Percentiles rank a stretch among this genome's conserved stretches.
These are phyloP conservation scores for Gossypium lobatum DNA, from an alignment of 441 rosid genomes.

Conservation along the genomic window DNA sequence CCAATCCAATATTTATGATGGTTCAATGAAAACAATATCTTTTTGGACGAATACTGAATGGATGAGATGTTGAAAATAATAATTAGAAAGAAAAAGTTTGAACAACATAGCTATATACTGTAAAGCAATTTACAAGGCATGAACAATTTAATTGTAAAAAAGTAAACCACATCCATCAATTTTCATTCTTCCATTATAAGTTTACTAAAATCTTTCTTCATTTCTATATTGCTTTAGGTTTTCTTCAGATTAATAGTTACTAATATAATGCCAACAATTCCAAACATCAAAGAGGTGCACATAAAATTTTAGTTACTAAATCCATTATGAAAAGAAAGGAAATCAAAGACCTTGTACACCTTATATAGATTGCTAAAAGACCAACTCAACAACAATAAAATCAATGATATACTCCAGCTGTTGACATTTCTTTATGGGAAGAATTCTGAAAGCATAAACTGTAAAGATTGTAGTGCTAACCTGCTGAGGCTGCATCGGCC, in stretches of 20 bases:
- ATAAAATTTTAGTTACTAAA: background rate
- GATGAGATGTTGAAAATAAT: background rate
- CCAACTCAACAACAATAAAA: constrained; percentile 4
- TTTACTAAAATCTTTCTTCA: background rate
- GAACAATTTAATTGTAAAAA: background rate
- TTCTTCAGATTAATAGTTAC: background rate
- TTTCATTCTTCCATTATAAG: background rate
- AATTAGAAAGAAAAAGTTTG: background rate
- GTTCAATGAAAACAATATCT: background rate
- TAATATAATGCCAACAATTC: background rate
- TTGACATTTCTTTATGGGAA: background rate
- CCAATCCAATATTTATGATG: background rate
- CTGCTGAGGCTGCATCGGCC: constrained; percentile 39
- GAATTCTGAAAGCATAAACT: constrained; percentile 5
- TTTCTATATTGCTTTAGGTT: background rate
- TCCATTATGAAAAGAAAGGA: background rate
- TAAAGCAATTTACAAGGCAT: background rate
- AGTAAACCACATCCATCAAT: background rate
- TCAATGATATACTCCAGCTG: background rate
- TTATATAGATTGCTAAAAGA: background rate
- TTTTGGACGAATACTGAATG: background rate
- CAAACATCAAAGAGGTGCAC: background rate
- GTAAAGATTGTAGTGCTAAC: constrained; percentile 26
- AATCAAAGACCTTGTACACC: background rate
- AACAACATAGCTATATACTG: background rate